Evolutionary conservation across 495 filamentous ascomycete genomes (phyloP).

Genomic region (Penicillium longicatenatum): DNA sequence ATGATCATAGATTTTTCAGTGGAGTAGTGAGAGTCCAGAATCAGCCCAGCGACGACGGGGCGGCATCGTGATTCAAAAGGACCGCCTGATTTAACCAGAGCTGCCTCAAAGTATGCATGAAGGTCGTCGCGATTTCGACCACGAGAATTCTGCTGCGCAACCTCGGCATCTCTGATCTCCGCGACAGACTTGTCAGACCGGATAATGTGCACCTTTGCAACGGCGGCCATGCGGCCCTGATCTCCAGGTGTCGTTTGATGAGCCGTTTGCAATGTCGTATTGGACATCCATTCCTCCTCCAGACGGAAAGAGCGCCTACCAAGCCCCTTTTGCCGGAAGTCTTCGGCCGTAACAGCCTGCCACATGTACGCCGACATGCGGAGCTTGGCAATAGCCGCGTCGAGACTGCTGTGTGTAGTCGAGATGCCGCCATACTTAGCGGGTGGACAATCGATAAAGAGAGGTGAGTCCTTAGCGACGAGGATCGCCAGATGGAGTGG

Average conservation of each 20-base stretch:
- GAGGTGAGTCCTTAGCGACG: conserved; percentile 47
- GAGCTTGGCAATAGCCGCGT: conserved; percentile 50
- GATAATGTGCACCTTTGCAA: conserved; percentile 51
- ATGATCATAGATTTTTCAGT: conserved; percentile 35
- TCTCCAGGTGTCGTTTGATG: conserved; percentile 15
- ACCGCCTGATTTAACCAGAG: conserved; percentile 39
- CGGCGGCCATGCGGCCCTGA: conserved; percentile 26
- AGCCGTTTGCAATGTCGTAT: conserved; percentile 27
- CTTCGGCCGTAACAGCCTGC: conserved; percentile 52
- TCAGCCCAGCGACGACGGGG: conserved; percentile 48
- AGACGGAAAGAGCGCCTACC: conserved; percentile 52
- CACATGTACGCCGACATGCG: conserved; percentile 55
- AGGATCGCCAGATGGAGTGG: conserved; percentile 54
- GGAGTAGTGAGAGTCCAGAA: conserved; percentile 45
- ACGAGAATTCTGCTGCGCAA: conserved; percentile 37
- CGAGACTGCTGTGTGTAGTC: conserved; percentile 38
- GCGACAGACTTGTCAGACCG: conserved; percentile 42
- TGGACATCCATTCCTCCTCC: conserved; percentile 50
- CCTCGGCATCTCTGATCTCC: conserved; percentile 33
- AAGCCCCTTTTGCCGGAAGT: conserved; percentile 46
- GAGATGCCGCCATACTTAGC: conserved; percentile 34
- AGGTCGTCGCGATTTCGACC: conserved; percentile 33
- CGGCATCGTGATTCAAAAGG: conserved; percentile 31
- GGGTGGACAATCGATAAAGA: conserved; percentile 43
- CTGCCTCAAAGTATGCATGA: conserved; percentile 40